Percentiles rank a stretch among this genome's conserved stretches.
These are phyloP conservation scores for Globisporangium orthogonon DNA, from an alignment of 352 stramenopile species.

Conservation along the genomic window DNA sequence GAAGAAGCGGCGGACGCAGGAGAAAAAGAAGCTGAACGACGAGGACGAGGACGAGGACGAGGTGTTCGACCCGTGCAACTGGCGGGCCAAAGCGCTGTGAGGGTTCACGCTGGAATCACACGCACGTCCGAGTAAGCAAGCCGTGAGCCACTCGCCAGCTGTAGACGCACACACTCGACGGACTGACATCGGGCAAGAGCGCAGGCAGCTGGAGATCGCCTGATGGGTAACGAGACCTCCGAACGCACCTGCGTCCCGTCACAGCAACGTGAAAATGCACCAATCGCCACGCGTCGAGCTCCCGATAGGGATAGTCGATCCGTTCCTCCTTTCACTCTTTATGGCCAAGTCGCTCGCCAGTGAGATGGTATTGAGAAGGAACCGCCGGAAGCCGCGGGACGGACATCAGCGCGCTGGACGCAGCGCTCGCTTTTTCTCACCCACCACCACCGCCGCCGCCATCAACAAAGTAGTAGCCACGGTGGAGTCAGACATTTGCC, in stretches of 20 bases:
- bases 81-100: slow-evolving; percentile 34
- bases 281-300: background rate
- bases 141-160: background rate
- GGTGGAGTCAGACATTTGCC: background rate
- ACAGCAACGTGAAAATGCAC: background rate
- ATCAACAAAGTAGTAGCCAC: background rate
- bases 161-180: background rate
- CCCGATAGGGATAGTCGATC: background rate
- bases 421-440: background rate
- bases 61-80: slow-evolving; percentile 38
- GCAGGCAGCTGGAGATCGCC: background rate
- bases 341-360: background rate
- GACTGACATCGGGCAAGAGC: background rate
- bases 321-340: background rate
- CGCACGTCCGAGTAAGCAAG: background rate
- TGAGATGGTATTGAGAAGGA: too few species aligned
- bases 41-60: slow-evolving; percentile 22
- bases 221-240: background rate
- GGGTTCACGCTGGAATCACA: background rate
- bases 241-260: background rate
- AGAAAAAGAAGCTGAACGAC: slow-evolving; percentile 17
- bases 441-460: too few species aligned
- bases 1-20: slow-evolving; percentile 14
- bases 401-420: background rate
- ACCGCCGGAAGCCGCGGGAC: background rate